Conservation (phyloP, 306 rosid species). For the Delonix regia region DNA sequence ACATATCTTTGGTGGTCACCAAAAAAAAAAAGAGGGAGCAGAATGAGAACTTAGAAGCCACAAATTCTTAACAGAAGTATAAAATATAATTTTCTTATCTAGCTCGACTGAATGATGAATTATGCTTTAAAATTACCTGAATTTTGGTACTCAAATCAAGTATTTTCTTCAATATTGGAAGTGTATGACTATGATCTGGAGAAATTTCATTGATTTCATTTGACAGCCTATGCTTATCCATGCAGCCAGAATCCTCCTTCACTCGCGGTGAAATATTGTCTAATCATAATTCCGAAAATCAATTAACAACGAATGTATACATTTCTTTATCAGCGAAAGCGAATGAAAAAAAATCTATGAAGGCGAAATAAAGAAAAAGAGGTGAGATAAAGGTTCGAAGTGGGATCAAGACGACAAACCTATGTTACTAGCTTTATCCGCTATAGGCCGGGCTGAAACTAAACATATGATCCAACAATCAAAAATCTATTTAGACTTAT, state of each 20-base stretch:
- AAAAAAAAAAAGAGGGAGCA: not conserved
- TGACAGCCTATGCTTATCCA: constrained; percentile 50
- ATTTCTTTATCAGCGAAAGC: not conserved
- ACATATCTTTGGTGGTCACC: not conserved
- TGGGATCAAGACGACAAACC: constrained; percentile 24
- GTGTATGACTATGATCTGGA: constrained; percentile 63
- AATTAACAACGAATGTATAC: not conserved
- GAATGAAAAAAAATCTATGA: not conserved
- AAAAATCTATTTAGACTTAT: not conserved
- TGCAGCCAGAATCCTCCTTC: constrained; percentile 44
- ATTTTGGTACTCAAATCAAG: constrained; percentile 60
- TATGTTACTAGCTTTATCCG: not conserved
- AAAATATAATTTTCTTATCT: not conserved
- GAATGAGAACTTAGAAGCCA: not conserved
- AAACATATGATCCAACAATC: not conserved
- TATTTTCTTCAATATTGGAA: constrained; percentile 81
- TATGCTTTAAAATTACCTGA: constrained; percentile 51
- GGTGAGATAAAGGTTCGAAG: not conserved
- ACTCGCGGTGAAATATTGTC: constrained; percentile 44
- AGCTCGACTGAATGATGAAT: not conserved
- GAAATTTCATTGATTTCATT: constrained; percentile 60
- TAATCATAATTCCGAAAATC: constrained; percentile 15
- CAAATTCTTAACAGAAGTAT: not conserved
- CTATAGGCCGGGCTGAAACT: constrained; percentile 15
- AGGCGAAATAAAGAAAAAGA: not conserved